A percentile compares a stretch with the other conserved stretches of the same genome.
phyloP scores from a whole-genome alignment of 495 filamentous ascomycete species.

The Hypoxylon fuscum region DNA sequence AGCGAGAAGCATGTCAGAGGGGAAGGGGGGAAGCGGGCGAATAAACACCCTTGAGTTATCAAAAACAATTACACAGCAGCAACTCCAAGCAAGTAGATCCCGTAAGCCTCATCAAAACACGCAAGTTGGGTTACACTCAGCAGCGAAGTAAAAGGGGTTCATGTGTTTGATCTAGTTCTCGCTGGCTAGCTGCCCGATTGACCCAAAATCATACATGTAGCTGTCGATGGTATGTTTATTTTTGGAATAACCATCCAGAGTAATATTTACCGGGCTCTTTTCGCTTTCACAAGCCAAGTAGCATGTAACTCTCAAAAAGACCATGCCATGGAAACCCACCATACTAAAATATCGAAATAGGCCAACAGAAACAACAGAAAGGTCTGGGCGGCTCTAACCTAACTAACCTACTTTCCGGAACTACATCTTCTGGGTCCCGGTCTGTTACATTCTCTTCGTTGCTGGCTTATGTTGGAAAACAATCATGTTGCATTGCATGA shows the following conservation, averaged over 20 bases:
- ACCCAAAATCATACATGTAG: constrained; percentile 17
- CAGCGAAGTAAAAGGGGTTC: not conserved
- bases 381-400: constrained; percentile 31
- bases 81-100: not conserved
- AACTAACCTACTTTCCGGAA: constrained; percentile 27
- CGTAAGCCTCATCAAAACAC: not conserved
- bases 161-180: too few relatives aligned
- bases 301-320: not conserved
- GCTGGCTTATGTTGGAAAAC: constrained; percentile 29
- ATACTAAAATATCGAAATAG: too few relatives aligned
- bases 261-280: constrained; percentile 6
- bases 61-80: not conserved
- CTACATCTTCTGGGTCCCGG: constrained; percentile 30
- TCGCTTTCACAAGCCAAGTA: constrained; percentile 13
- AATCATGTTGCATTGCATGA: constrained; percentile 39
- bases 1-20: not conserved
- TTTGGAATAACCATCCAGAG: constrained; percentile 23
- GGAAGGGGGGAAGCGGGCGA: not conserved
- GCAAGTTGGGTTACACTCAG: not conserved
- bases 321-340: too few relatives aligned
- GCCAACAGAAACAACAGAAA: too few relatives aligned
- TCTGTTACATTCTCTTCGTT: constrained; percentile 2
- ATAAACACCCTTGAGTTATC: not conserved
- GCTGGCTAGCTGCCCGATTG: not conserved
- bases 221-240: constrained; percentile 15